These are phyloP conservation scores for Orychophragmus violaceus DNA, from an alignment of 345 rosid genomes.

Conservation along the genomic window DNA sequence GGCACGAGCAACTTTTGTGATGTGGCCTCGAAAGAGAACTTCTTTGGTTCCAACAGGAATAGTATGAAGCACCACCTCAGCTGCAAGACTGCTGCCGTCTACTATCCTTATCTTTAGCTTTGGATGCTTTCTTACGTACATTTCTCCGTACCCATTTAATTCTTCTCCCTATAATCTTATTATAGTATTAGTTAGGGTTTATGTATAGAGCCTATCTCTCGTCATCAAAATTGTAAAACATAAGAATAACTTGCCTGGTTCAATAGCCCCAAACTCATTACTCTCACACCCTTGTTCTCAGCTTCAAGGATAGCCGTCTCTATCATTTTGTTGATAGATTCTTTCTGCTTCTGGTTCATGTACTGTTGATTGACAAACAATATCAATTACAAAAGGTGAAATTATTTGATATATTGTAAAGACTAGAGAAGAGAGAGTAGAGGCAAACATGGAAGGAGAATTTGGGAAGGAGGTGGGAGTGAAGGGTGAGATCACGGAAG, in stretches of 20 bases:
- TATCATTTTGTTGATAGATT: constrained; percentile 42
- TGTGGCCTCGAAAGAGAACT: constrained; percentile 41
- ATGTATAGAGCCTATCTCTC: background rate
- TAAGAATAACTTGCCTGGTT: constrained; percentile 45
- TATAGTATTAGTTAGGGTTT: background rate
- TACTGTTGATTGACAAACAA: constrained; percentile 34
- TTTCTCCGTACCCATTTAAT: constrained; percentile 44
- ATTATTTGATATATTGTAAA: background rate
- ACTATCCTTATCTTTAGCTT: constrained; percentile 46
- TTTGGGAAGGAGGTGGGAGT: constrained; percentile 35
- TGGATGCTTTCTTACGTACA: constrained; percentile 42
- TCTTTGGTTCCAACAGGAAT: constrained; percentile 49
- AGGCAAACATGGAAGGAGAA: constrained; percentile 27
- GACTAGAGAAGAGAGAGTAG: background rate
- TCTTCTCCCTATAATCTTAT: constrained; percentile 45
- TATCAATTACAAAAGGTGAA: background rate
- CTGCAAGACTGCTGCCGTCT: constrained; percentile 62
- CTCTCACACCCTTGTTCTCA: constrained; percentile 49
- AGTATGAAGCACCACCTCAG: constrained; percentile 45
- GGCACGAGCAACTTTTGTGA: constrained; percentile 51
- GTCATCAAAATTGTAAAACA: background rate
- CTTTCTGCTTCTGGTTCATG: constrained; percentile 28
- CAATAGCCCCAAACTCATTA: constrained; percentile 52
- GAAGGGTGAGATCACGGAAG: constrained; percentile 29
- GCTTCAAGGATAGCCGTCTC: constrained; percentile 57